A percentile compares a stretch with the other conserved stretches of the same genome.
These are phyloP conservation scores for Lecanicillium sp. DNA, from an alignment of 2,329 filamentous ascomycete species.

Conservation along the genomic window DNA sequence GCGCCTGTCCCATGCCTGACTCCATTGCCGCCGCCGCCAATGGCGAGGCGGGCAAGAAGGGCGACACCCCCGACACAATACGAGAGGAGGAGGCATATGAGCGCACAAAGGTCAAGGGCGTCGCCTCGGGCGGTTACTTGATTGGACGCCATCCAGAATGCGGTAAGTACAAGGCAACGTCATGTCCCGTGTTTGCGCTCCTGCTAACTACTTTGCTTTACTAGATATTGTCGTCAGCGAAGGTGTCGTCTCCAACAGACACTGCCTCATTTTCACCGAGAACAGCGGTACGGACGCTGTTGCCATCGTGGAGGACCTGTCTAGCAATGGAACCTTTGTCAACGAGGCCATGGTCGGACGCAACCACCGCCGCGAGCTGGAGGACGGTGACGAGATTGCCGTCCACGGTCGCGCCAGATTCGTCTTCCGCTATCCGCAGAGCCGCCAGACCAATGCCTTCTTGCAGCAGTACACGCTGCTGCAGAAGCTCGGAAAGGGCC, in stretches of 20 bases:
- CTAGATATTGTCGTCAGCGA: constrained; percentile 65
- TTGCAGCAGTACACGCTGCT: constrained; percentile 77
- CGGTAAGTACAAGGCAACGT: constrained; percentile 58
- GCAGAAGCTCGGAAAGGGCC: constrained; percentile 84
- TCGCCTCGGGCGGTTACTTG: constrained; percentile 74
- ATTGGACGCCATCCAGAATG: constrained; percentile 92
- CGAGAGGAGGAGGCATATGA: constrained; percentile 56
- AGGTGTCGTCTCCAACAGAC: constrained; percentile 79
- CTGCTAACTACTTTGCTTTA: background rate
- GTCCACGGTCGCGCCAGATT: constrained; percentile 81
- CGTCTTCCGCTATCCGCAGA: constrained; percentile 82
- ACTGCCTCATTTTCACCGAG: constrained; percentile 61
- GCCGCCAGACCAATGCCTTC: constrained; percentile 68
- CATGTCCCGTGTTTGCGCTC: too few species aligned
- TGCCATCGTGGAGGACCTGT: constrained; percentile 85
- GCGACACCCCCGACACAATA: constrained; percentile 38
- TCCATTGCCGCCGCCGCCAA: constrained; percentile 27
- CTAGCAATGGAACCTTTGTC: constrained; percentile 92
- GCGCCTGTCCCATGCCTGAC: constrained; percentile 57
- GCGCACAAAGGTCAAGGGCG: constrained; percentile 50
- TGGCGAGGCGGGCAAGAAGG: constrained; percentile 30
- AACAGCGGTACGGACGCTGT: constrained; percentile 50
- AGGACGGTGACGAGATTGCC: constrained; percentile 85
- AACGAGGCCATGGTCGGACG: constrained; percentile 87
- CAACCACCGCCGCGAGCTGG: constrained; percentile 81